phyloP scores from a whole-genome alignment of 805 yeast species.

The Naumovozyma dairenensis region DNA sequence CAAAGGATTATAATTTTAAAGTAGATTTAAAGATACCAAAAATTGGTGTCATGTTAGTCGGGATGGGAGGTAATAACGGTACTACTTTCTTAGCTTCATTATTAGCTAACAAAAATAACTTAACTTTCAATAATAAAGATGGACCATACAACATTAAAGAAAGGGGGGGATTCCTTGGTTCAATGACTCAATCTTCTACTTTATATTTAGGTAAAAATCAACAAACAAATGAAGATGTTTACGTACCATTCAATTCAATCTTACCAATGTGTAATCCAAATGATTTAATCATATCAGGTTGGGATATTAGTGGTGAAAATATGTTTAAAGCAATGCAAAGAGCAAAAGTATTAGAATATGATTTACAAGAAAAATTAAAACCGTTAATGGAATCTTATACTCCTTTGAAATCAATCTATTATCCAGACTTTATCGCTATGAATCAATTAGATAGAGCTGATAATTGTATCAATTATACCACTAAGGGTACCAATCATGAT shows the following conservation, averaged over 20 bases:
- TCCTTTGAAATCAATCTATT: constrained; percentile 81
- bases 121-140: constrained; percentile 69
- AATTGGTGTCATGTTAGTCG: constrained; percentile 83
- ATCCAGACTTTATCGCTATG: constrained; percentile 94
- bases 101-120: constrained; percentile 72
- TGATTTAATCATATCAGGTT: constrained; percentile 83
- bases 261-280: constrained; percentile 86
- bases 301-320: constrained; percentile 79
- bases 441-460: constrained; percentile 90
- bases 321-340: constrained; percentile 73
- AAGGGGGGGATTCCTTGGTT: constrained; percentile 80
- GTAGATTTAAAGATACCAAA: constrained; percentile 74
- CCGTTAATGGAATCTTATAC: constrained; percentile 48
- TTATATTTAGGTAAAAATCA: constrained; percentile 78
- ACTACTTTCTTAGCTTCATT: constrained; percentile 79
- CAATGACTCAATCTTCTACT: constrained; percentile 89
- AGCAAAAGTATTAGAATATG: constrained; percentile 78
- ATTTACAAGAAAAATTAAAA: constrained; percentile 66
- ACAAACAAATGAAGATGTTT: constrained; percentile 69
- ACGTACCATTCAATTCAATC: constrained; percentile 83
- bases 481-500: constrained; percentile 10
- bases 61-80: constrained; percentile 96
- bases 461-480: constrained; percentile 58
- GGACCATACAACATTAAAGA: constrained; percentile 54
- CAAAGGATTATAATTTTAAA: constrained; percentile 73